Evolutionary conservation across 345 rosid genomes (phyloP).

Genomic region (Iberis pinnata): DNA sequence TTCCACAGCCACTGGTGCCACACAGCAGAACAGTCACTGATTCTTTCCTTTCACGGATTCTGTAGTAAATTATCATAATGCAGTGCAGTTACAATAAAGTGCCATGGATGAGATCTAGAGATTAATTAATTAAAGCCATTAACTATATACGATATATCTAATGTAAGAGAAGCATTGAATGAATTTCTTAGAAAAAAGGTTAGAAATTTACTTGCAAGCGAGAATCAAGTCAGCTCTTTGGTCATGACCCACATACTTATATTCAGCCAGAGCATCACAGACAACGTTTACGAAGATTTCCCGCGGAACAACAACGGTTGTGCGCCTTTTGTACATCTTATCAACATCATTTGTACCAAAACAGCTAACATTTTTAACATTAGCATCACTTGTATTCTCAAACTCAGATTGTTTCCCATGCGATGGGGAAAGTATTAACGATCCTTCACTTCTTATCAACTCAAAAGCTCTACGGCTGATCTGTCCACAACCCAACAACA

Average conservation of each 20-base stretch:
- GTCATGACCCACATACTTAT: slow-evolving; percentile 89
- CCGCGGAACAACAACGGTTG: slow-evolving; percentile 63
- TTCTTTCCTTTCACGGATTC: slow-evolving; percentile 93
- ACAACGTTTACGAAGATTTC: slow-evolving; percentile 69
- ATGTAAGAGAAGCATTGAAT: not conserved
- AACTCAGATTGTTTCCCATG: slow-evolving; percentile 37
- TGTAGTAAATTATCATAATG: slow-evolving; percentile 33
- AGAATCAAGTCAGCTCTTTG: slow-evolving; percentile 93
- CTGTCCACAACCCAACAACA: slow-evolving; percentile 36
- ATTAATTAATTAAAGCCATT: not conserved
- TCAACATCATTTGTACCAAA: slow-evolving; percentile 29
- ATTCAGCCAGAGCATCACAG: slow-evolving; percentile 77
- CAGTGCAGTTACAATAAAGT: not conserved
- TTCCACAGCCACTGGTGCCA: slow-evolving; percentile 99
- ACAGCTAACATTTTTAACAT: slow-evolving; percentile 19
- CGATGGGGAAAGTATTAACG: slow-evolving; percentile 30
- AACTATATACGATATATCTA: not conserved
- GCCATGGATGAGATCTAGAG: not conserved
- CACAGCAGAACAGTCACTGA: slow-evolving; percentile 91
- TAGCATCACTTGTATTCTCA: slow-evolving; percentile 30
- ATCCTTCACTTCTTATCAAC: slow-evolving; percentile 51
- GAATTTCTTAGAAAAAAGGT: not conserved
- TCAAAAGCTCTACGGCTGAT: slow-evolving; percentile 81
- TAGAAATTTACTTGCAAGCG: slow-evolving; percentile 71
- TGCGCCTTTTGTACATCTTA: slow-evolving; percentile 69